phyloP scores from a whole-genome alignment of 495 filamentous ascomycete genomes.

The Diplogelasinospora grovesii region DNA sequence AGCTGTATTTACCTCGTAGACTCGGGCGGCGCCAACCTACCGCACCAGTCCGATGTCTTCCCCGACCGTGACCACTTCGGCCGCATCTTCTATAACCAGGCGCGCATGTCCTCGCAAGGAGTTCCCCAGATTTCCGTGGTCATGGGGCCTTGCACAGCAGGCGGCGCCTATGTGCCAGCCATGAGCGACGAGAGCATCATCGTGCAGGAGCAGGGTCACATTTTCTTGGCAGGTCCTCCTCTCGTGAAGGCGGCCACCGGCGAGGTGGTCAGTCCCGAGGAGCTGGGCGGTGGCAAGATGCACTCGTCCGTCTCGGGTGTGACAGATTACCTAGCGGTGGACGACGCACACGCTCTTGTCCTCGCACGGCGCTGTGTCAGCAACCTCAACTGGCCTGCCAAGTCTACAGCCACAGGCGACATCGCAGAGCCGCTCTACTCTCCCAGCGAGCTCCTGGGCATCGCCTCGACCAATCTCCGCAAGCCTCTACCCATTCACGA shows the following conservation, averaged over 20 bases:
- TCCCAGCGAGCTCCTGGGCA: constrained; percentile 72
- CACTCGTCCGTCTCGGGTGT: constrained; percentile 92
- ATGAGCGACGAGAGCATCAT: constrained; percentile 99
- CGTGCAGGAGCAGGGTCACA: constrained; percentile 87
- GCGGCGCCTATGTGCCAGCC: constrained; percentile 90
- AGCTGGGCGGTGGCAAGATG: constrained; percentile 86
- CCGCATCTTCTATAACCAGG: constrained; percentile 98
- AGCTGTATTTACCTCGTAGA: constrained; percentile 94
- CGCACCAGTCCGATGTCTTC: constrained; percentile 94
- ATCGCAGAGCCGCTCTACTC: constrained; percentile 73
- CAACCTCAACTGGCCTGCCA: constrained; percentile 77
- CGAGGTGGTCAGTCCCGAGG: constrained; percentile 87
- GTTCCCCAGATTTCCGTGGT: constrained; percentile 95
- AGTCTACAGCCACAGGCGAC: constrained; percentile 8
- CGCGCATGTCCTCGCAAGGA: constrained; percentile 74
- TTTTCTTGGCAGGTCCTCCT: constrained; percentile 92
- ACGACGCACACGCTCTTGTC: constrained; percentile 88
- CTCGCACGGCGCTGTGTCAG: constrained; percentile 75
- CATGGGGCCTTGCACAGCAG: constrained; percentile 96
- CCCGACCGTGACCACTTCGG: constrained; percentile 94
- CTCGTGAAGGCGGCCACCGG: constrained; percentile 96
- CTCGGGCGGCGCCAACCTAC: constrained; percentile 92
- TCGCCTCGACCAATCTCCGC: constrained; percentile 82
- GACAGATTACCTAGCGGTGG: constrained; percentile 89
- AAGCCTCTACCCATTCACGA: constrained; percentile 80